Evolutionary conservation across 768 basidiomycete species (phyloP).

Genomic region (Boletellus emodensis): DNA sequence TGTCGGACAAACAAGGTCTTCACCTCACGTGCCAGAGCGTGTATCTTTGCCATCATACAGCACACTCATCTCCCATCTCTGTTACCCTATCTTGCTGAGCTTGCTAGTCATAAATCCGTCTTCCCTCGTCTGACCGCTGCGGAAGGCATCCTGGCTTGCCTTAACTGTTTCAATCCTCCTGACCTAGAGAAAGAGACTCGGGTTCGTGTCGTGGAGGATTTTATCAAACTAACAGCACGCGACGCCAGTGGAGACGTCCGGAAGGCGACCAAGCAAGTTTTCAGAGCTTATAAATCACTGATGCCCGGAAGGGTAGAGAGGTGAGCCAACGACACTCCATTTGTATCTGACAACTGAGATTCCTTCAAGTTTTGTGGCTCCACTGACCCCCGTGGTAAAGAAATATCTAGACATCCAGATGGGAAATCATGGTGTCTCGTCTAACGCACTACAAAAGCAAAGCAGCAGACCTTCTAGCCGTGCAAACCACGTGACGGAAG

Average conservation of each 20-base stretch:
- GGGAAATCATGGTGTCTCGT: background rate
- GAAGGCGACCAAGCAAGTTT: conserved; percentile 64
- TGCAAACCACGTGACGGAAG: conserved; percentile 11
- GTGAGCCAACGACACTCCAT: conserved; percentile 37
- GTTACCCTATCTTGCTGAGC: conserved; percentile 54
- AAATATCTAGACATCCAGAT: conserved; percentile 63
- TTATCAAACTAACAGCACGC: conserved; percentile 62
- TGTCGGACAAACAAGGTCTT: conserved; percentile 78
- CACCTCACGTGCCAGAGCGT: conserved; percentile 57
- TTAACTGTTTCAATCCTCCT: conserved; percentile 76
- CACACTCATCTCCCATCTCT: conserved; percentile 63
- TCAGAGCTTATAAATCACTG: conserved; percentile 69
- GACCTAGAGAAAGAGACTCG: conserved; percentile 69
- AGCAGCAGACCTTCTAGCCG: conserved; percentile 24
- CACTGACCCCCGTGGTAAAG: conserved; percentile 70
- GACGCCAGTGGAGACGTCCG: conserved; percentile 78
- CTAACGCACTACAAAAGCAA: conserved; percentile 15
- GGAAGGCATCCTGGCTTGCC: conserved; percentile 59
- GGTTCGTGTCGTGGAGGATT: conserved; percentile 61
- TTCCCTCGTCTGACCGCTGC: conserved; percentile 61
- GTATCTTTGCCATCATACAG: conserved; percentile 60
- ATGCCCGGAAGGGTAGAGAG: conserved; percentile 64
- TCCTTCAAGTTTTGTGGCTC: conserved; percentile 57
- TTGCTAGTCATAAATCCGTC: conserved; percentile 62
- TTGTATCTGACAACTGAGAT: conserved; percentile 5